These are phyloP conservation scores for Pterocarpus macrocarpus DNA, from an alignment of 306 rosid genomes.

Conservation along the genomic window DNA sequence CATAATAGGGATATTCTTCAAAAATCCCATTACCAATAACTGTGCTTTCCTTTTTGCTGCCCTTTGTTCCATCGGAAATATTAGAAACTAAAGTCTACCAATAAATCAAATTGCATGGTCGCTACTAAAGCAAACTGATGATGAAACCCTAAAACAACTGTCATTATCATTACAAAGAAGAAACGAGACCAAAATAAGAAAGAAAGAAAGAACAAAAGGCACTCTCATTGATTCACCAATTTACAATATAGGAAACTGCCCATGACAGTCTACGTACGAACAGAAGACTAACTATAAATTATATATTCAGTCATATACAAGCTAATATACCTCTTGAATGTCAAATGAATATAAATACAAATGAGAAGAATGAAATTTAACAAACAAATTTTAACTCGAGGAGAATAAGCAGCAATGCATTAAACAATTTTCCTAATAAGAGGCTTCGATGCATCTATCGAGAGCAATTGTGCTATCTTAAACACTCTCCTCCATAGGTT, in stretches of 20 bases:
- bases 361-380: background rate
- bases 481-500: background rate
- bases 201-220: background rate
- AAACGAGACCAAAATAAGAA: background rate
- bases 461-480: background rate
- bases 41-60: slow-evolving; percentile 24
- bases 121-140: slow-evolving; percentile 6
- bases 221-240: slow-evolving; percentile 16
- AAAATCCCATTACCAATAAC: slow-evolving; percentile 15
- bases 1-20: slow-evolving; percentile 3
- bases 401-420: slow-evolving; percentile 5
- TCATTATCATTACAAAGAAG: background rate
- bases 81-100: slow-evolving; percentile 40
- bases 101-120: slow-evolving; percentile 19
- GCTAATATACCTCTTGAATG: slow-evolving; percentile 10
- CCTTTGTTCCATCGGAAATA: background rate
- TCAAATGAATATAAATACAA: background rate
- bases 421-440: slow-evolving; percentile 19
- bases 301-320: background rate
- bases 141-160: slow-evolving; percentile 24
- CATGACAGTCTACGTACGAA: background rate
- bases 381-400: background rate
- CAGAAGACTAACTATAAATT: background rate
- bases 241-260: background rate
- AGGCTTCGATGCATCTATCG: background rate